These are phyloP conservation scores for Fusarium oligoseptatum DNA, from an alignment of 2,329 filamentous ascomycete species.

Conservation along the genomic window DNA sequence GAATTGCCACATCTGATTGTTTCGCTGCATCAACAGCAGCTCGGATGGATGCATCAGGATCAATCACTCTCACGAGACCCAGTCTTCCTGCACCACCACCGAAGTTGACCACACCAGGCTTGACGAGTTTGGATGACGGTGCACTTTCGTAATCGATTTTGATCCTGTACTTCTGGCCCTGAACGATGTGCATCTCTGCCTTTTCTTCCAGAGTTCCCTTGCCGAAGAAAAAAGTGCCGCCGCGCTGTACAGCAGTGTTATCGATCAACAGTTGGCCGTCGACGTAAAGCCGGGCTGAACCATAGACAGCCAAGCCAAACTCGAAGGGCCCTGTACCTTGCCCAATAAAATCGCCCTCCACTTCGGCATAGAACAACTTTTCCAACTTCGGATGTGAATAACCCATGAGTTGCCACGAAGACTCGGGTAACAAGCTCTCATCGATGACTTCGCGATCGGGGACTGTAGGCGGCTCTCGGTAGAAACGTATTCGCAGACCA, in stretches of 20 bases:
- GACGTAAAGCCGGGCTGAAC: constrained; percentile 50
- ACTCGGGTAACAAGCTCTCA: constrained; percentile 28
- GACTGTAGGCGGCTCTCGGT: background rate
- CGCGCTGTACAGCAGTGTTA: constrained; percentile 45
- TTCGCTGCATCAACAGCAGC: background rate
- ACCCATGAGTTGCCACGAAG: constrained; percentile 43
- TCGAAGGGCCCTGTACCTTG: constrained; percentile 43
- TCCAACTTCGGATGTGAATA: constrained; percentile 35
- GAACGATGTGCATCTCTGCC: constrained; percentile 11
- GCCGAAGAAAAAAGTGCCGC: constrained; percentile 52
- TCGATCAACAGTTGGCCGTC: constrained; percentile 50
- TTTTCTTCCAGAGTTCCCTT: constrained; percentile 50
- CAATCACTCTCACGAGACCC: constrained; percentile 4
- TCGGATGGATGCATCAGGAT: background rate
- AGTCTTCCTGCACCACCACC: constrained; percentile 21
- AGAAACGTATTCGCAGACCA: constrained; percentile 16
- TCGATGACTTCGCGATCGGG: constrained; percentile 25
- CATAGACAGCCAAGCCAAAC: constrained; percentile 50
- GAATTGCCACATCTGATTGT: background rate
- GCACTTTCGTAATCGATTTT: constrained; percentile 20
- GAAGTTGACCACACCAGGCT: constrained; percentile 10
- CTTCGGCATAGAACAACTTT: constrained; percentile 37
- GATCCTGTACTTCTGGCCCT: constrained; percentile 27
- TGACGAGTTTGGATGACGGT: constrained; percentile 18
- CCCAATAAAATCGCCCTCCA: constrained; percentile 36